Base-by-base conservation (phyloP, 768 basidiomycete species). In the Antrodiella citrinella region DNA sequence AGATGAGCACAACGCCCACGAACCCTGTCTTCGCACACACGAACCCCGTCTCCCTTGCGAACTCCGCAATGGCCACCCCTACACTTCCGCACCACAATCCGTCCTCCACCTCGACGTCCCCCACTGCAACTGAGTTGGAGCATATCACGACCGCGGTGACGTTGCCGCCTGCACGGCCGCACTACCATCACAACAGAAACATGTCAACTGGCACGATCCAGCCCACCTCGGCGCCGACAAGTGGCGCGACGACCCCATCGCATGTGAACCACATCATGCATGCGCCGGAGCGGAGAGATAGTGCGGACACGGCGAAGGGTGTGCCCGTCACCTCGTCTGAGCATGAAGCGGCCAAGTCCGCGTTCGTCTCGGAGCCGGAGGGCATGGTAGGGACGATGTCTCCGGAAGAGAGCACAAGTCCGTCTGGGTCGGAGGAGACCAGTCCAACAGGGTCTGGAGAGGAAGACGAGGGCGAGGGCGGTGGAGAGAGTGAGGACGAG, bases 141-240 rank as follows among this genome's bases (percentile, higher is more conserved):
- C 69, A 70, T 56, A 54, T 69, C 40, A 62, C 61, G 15, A 58
- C 58, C 7, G 68, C 67, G n/a, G 58, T 69, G 24, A 66, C 50
- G 21, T 60, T 73, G 44, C 69, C 71, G 26, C 63, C 69, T 3
- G 44, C 56, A 21, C 52, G 56, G 35, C 61, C 63, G 26, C 63
- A 68, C 39, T 63, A 64, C 26, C 64, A 66, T 35, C 49, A 57
- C 46, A 52, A 53, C 44, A 51, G 54, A 42, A 26, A 42, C 24
- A 49, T 54, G 1, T 51, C 50, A 3, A 5, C 21, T 26, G 48
- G 44, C 9, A 51, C 25, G 43, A 41, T 41, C 26, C 22, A 22
- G 23, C 15, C 20, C 38, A 39, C 26, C 41, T 13, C 19, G 19
- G 51, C 19, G 35, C n/a, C n/a, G n/a, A n/a, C n/a, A n/a, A n/a